Base-by-base conservation (phyloP, 179 eudicot genomes). In the Silene noctiflora region DNA sequence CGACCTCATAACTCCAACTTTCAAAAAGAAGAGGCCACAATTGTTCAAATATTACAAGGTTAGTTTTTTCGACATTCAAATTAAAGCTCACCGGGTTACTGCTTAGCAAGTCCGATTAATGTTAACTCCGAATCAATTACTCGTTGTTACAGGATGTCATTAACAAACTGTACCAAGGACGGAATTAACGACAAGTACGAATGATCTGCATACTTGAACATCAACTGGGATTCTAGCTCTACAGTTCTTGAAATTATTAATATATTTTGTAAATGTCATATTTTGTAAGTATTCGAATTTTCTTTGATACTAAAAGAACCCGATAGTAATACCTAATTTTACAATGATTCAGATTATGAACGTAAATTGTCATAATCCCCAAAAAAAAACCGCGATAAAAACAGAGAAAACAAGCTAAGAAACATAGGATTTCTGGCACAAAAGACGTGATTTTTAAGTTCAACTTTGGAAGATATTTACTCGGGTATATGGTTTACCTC, bases 1-100 rank as follows among this genome's bases (percentile, higher is more conserved):
- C 4, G 97, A 87, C 79, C 94, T 94, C 75, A 73, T 94, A 72
- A 92, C 98, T 10, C 98, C 97, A 9, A 94, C 97, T 5, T 94
- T 84, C 65, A 94, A 94, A 86, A 89, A 88, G 84, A 90, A 92
- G 82, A 88, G 97, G 85, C 94, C 94, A 48, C 97, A 89, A 67
- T 83, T 94, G 74, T 92, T 86, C 69, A 89, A 88, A 74, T 83
- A 92, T 77, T 94, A 89, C 71, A 87, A 94, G 97, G 98, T 94
- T 51, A 51, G 11, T 51, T 77, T 10, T 81, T 73, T 77, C 59
- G 10, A 58, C 14, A 31, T 58, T 62, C 6, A n/a, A 69, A 65
- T 8, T 3, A 51, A 33, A 33, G 1, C 39, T 33, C 39, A 33
- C 39, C 4, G 62, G 72, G 42, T 60, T 48, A 53, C 39, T 71